These are phyloP conservation scores for Strobilomyces echinocephalus DNA, from an alignment of 768 basidiomycete species.

Conservation along the genomic window DNA sequence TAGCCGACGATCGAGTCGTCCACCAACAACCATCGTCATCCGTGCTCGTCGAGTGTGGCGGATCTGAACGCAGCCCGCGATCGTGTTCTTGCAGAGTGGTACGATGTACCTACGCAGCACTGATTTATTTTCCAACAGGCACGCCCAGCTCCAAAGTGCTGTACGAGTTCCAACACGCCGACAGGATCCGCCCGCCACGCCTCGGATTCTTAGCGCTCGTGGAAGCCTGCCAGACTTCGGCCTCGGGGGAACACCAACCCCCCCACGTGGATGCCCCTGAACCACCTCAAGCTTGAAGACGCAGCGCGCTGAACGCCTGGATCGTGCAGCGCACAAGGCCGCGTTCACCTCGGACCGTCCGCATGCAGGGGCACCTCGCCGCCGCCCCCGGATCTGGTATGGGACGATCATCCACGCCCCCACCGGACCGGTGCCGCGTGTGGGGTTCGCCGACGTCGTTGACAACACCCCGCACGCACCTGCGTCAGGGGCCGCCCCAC, in stretches of 20 bases:
- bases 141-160: background rate
- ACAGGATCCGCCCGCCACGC: slow-evolving; percentile 7
- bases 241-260: background rate
- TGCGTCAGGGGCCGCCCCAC: slow-evolving; percentile 10
- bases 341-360: slow-evolving; percentile 19
- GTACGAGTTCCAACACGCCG: background rate
- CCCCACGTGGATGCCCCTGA: background rate
- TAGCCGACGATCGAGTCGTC: background rate
- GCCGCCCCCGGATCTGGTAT: background rate
- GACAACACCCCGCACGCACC: background rate
- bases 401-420: slow-evolving; percentile 7
- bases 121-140: background rate
- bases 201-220: background rate
- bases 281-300: background rate
- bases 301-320: background rate
- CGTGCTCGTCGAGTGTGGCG: background rate
- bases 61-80: slow-evolving; percentile 10
- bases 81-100: background rate
- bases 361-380: background rate
- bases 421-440: slow-evolving; percentile 1
- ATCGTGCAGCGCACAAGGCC: background rate
- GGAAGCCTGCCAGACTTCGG: background rate
- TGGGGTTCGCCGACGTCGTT: slow-evolving; percentile 3
- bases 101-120: background rate
- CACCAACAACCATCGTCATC: background rate